A percentile compares a stretch with the other conserved stretches of the same genome.
Conservation (phyloP, 768 basidiomycete species). For the Russula compacta region DNA sequence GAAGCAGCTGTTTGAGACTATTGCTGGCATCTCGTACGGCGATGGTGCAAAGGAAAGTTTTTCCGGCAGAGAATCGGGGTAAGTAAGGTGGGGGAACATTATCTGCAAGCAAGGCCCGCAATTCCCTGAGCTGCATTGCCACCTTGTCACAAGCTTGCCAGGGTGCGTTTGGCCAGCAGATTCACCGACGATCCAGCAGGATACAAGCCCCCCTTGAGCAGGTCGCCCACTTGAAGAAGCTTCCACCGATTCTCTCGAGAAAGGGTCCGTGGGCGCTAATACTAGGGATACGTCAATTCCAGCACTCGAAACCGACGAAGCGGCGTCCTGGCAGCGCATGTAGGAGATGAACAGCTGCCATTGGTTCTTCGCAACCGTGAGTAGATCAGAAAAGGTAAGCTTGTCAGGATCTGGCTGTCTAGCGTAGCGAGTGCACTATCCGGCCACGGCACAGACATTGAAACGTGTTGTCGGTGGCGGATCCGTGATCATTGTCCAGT, state of each 20-base stretch:
- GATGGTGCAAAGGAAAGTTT: slow-evolving; percentile 89
- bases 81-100: slow-evolving; percentile 83
- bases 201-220: slow-evolving; percentile 55
- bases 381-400: not conserved
- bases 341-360: slow-evolving; percentile 50
- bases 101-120: slow-evolving; percentile 72
- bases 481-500: slow-evolving; percentile 64
- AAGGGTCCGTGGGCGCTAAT: slow-evolving; percentile 41
- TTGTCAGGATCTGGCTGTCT: not conserved
- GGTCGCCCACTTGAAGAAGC: slow-evolving; percentile 64
- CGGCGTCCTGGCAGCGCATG: slow-evolving; percentile 62
- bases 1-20: slow-evolving; percentile 70
- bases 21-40: slow-evolving; percentile 80
- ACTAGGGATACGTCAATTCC: slow-evolving; percentile 28
- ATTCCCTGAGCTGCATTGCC: slow-evolving; percentile 82
- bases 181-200: slow-evolving; percentile 57
- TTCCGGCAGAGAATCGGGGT: slow-evolving; percentile 85
- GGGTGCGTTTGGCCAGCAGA: slow-evolving; percentile 70
- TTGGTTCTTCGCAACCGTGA: slow-evolving; percentile 45
- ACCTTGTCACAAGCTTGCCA: slow-evolving; percentile 66
- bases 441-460: slow-evolving; percentile 74
- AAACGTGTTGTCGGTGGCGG: slow-evolving; percentile 89
- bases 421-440: slow-evolving; percentile 68
- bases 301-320: slow-evolving; percentile 54
- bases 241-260: slow-evolving; percentile 61